Evolutionary conservation across 352 stramenopile genomes (phyloP), one percentile per base, ranked within the genome.

Genomic region (Globisporangium irregulare): DNA sequence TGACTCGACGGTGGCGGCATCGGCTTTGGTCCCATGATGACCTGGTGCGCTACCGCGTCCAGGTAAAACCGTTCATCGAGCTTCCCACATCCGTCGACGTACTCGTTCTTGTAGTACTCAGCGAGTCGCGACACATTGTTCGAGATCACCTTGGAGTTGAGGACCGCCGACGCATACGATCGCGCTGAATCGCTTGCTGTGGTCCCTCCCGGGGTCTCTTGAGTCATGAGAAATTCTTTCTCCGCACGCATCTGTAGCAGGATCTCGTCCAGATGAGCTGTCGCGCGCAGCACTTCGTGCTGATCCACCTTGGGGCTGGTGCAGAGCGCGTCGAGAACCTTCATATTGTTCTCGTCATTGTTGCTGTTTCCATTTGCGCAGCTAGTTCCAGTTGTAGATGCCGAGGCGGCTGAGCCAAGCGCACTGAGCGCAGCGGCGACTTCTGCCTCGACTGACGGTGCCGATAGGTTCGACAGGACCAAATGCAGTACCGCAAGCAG

Each of bases 391-490:
- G 14, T 62, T 32, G 56, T 24, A 7, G 32, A 27, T n/a, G 48
- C 32, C 32, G 56, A 62, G 4, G 56, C 56, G 24, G 9, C 50
- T 5, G 53, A 34, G 18, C 88, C 85, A 22, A 96, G 77, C 0
- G 89, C 83, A 67, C 83, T 96, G 4, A 96, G 62, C 14, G 89
- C 86, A 0, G 87, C 87, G 0, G 85, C 87, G 36, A 93, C 87
- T 67, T 96, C 86, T 0, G 82, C 86, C 69, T 96, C 89, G 18
- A 96, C 74, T 4, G 83, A 88, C 8, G 72, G 77, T 14, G 67
- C 61, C 20, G 67, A 29, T 3, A 82, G 68, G 54, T 83, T 74
- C 34, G 67, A 74, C 27, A 89, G 67, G 27, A 94, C 75, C 22
- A 94, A 67, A 68, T 92, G 84, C 54, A 96, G 76, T 53, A 90